These are phyloP conservation scores for Ophiocordyceps camponoti-rufipedis DNA, from an alignment of 2,329 filamentous ascomycete species.

Conservation along the genomic window DNA sequence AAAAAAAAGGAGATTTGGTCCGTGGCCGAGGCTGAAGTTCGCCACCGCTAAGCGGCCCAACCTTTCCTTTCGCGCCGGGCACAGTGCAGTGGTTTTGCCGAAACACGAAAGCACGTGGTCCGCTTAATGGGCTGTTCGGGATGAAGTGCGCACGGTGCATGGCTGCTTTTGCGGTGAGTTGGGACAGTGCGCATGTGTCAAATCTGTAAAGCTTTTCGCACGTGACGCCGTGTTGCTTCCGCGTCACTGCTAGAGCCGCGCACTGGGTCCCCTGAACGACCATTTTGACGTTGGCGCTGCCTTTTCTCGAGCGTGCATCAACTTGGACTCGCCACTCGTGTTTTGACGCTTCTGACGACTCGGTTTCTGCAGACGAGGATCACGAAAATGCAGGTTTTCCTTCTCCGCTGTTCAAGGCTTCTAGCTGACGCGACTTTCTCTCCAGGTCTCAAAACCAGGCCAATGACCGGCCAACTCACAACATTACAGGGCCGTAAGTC, in stretches of 20 bases:
- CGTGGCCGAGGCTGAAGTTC: neutral
- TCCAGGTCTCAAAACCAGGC: slow-evolving; percentile 1
- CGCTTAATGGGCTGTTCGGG: neutral
- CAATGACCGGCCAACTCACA: slow-evolving; percentile 10
- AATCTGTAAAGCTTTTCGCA: slow-evolving; percentile 5
- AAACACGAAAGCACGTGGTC: slow-evolving; percentile 15
- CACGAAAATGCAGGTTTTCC: neutral
- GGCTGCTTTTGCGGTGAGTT: neutral
- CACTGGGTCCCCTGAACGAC: neutral
- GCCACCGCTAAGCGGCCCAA: neutral
- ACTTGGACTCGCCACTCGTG: too few species aligned
- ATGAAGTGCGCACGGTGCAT: neutral
- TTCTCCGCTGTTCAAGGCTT: neutral
- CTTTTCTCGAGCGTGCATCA: too few species aligned
- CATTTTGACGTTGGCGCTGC: neutral
- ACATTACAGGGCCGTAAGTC: slow-evolving; percentile 21
- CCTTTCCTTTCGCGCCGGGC: neutral
- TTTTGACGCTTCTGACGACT: neutral
- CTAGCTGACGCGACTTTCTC: neutral
- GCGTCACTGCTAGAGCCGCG: slow-evolving; percentile 3
- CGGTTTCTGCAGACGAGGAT: neutral
- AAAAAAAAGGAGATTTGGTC: neutral
- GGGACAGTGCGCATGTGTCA: slow-evolving; percentile 5
- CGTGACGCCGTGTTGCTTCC: slow-evolving; percentile 17
- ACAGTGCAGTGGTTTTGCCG: neutral